Base-by-base conservation (phyloP, 306 rosid species). In the Quercus aquifolioides region DNA sequence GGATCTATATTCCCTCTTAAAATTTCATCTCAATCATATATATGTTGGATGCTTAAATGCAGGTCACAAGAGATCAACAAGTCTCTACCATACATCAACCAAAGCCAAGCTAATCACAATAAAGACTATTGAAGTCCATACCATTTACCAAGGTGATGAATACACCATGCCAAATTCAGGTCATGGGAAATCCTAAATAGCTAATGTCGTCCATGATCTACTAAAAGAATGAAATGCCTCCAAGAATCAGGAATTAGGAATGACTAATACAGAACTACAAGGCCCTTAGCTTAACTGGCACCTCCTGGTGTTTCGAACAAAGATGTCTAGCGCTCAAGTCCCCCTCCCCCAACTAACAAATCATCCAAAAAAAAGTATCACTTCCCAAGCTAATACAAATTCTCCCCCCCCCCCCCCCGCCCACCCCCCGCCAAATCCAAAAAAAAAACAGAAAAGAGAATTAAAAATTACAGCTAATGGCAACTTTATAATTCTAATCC, bases 131-230 rank as follows among this genome's bases (percentile, higher is more conserved):
- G 46, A 85, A 71, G 73, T 49, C n/a, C 90, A 54, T 93, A 96
- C 99, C 99, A 76, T 96, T 93, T 26, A 91, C 96, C 89, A 96
- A 76, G 80, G 90, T 85, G 88, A 91, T 89, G 84, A 93, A 96
- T 71, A 96, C 73, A 30, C 96, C 88, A 84, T 91, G 93, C 98
- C 98, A 93, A 79, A 96, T 56, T 23, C 62, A 18, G 21, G 25
- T 18, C 8, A 56, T 56, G 62, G 62, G 9, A 56, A n/a, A 5
- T 56, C 26, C 62, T 56, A 1, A n/a, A 56, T n/a, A 56, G 25
- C 62, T 56, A 19, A 57, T 17, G 25, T 57, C 13, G 0, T 2
- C 62, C 30, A 58, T 58, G 30, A 58, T 58, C 25, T 58, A 13
- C 64, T 58, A 58, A 58, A 21, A 20, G 64, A 4, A 58, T 58